Conservation (phyloP, 2,329 filamentous ascomycete genomes). For the Colletotrichum filicis region DNA sequence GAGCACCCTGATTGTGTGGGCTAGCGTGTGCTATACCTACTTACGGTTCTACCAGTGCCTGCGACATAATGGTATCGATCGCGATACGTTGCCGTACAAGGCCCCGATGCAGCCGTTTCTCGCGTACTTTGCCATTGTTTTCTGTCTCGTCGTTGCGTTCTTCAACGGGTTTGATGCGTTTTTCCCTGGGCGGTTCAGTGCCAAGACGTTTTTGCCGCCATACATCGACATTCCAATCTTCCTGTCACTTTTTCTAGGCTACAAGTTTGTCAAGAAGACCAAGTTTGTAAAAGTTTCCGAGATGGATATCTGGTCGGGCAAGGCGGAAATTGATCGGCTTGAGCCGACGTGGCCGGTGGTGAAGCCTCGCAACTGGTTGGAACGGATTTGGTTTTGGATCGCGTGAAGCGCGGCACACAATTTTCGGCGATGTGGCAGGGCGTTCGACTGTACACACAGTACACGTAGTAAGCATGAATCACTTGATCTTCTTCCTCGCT, state of each 20-base stretch:
- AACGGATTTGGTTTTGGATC: constrained; percentile 54
- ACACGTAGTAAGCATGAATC: not conserved
- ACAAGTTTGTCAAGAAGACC: constrained; percentile 74
- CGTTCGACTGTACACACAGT: not conserved
- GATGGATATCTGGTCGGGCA: constrained; percentile 55
- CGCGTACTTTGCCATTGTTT: constrained; percentile 70
- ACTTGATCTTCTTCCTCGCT: not conserved
- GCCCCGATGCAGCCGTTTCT: constrained; percentile 75
- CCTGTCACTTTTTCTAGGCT: constrained; percentile 69
- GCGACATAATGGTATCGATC: constrained; percentile 71
- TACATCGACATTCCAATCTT: constrained; percentile 80
- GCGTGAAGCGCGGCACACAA: constrained; percentile 44
- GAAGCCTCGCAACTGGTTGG: constrained; percentile 49
- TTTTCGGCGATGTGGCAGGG: not conserved
- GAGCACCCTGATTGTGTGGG: constrained; percentile 76
- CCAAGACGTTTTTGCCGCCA: constrained; percentile 69
- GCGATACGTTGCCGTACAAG: constrained; percentile 73
- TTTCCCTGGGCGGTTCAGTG: constrained; percentile 61
- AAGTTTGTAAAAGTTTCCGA: constrained; percentile 52
- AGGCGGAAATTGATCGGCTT: constrained; percentile 50
- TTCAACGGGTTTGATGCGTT: constrained; percentile 81
- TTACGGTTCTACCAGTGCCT: constrained; percentile 76
- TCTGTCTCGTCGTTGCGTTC: constrained; percentile 73
- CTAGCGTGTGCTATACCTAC: constrained; percentile 75
- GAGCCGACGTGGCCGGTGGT: constrained; percentile 49